These are phyloP conservation scores for Cercis canadensis DNA, from an alignment of 306 rosid species.

Conservation along the genomic window DNA sequence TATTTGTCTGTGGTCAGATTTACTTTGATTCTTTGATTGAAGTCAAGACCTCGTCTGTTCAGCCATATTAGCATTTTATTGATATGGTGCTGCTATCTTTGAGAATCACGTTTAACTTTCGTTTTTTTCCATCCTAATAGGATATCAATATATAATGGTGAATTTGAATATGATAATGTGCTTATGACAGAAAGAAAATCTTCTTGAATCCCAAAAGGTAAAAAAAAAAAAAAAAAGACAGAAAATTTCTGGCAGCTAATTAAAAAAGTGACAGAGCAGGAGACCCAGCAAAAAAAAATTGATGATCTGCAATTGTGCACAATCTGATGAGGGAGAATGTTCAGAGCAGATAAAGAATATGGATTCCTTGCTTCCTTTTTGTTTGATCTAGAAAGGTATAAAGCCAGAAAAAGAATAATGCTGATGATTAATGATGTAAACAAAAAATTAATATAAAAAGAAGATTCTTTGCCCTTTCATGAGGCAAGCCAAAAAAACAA, in stretches of 20 bases:
- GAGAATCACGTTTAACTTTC: neutral
- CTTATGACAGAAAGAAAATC: neutral
- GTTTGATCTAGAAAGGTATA: conserved; percentile 23
- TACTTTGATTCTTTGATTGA: conserved; percentile 39
- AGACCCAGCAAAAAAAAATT: no score
- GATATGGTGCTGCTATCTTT: neutral
- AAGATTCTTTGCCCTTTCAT: conserved; percentile 51
- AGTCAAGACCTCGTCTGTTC: neutral
- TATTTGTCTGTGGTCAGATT: conserved; percentile 39
- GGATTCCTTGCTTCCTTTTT: conserved; percentile 21
- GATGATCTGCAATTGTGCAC: neutral
- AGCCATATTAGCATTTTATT: neutral
- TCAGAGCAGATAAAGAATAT: neutral
- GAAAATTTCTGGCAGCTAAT: neutral
- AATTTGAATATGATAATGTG: neutral
- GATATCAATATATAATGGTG: neutral
- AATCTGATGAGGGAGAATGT: conserved; percentile 11
- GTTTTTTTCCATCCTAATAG: neutral
- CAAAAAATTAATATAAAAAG: neutral
- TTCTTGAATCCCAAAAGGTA: neutral
- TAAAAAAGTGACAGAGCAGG: no score
- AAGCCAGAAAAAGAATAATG: conserved; percentile 3
- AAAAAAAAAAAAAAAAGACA: neutral
- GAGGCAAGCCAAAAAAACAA: conserved; percentile 45
- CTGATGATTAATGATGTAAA: neutral